Evolutionary conservation across 148 eudicot genomes (phyloP), one percentile per base, ranked within the genome.

Genomic region (Spergularia marina): DNA sequence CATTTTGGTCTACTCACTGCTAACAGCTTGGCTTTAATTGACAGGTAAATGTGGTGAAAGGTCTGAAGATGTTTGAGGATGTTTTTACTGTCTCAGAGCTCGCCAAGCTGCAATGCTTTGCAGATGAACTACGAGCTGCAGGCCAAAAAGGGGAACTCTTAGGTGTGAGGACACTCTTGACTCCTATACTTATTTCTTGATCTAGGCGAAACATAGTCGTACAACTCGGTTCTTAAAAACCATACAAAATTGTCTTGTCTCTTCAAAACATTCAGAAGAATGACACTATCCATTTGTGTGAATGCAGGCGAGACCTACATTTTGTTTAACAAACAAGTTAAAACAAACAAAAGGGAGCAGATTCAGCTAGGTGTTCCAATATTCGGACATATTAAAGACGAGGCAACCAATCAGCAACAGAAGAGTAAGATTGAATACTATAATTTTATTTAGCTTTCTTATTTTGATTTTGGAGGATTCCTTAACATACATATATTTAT

Each of bases 11-110:
- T 77, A 47, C 55, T 7, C n/a, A 10, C 36, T 70, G 41, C 80
- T 77, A 40, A 60, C 30, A 25, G 40, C 41, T 1, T 57, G 17
- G 12, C 17, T 30, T 3, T 21, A n/a, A n/a, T 49, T 75, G 65
- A 74, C 97, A 95, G 97, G 94, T 92, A 78, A 95, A 95, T 82
- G 99, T 95, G 36, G 97, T 91, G 62, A 88, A 88, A 79, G 96
- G 97, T 81, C 91, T 95, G 67, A 95, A 95, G 89, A 77, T 92
- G 83, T 95, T 89, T 70, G 97, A 95, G 59, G 86, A 89, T 73
- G 70, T 88, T 68, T 89, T 95, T 78, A 89, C 90, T 70, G 87
- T 81, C n/a, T 75, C 68, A 3, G 97, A 91, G 85, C 85, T 95
- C 69, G 72, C 88, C 61, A 90, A 85, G 83, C 77, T 95, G 75